These are phyloP conservation scores for Chaetothyriales sp. DNA, from an alignment of 2,329 filamentous ascomycete genomes.

Conservation along the genomic window DNA sequence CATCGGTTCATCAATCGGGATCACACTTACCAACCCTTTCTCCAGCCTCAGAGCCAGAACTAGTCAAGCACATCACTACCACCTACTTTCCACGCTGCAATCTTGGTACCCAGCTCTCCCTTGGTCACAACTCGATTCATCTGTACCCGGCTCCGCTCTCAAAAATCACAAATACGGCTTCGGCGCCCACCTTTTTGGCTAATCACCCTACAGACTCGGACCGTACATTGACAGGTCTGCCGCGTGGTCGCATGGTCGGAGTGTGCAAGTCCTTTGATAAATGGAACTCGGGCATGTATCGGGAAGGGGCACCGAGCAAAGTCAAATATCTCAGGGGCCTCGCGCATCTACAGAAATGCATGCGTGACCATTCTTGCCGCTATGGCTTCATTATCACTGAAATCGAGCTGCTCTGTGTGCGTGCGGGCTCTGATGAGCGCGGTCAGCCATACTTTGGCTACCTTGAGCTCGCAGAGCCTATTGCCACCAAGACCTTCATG, in stretches of 20 bases:
- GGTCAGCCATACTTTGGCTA: conserved; percentile 73
- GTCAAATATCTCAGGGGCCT: conserved; percentile 82
- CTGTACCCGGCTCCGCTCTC: conserved; percentile 27
- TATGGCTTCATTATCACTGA: conserved; percentile 96
- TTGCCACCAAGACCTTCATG: conserved; percentile 36
- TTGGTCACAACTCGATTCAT: conserved; percentile 47
- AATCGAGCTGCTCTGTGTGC: conserved; percentile 83
- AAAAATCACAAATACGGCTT: conserved; percentile 23
- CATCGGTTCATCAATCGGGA: conserved; percentile 34
- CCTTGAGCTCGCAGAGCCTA: conserved; percentile 55
- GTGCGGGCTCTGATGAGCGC: conserved; percentile 54
- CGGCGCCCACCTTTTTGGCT: conserved; percentile 39
- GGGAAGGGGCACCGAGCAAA: conserved; percentile 68
- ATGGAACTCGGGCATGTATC: conserved; percentile 91
- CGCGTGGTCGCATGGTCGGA: conserved; percentile 56
- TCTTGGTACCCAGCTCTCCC: conserved; percentile 63
- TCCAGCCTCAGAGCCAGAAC: conserved; percentile 63
- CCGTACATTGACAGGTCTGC: conserved; percentile 33
- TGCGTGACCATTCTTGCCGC: conserved; percentile 84
- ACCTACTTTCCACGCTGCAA: conserved; percentile 83
- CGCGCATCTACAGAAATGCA: conserved; percentile 71
- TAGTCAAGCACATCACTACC: conserved; percentile 60
- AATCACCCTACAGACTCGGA: conserved; percentile 41
- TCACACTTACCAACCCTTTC: conserved; percentile 41
- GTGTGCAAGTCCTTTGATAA: conserved; percentile 85